Evolutionary conservation across 2,329 filamentous ascomycete species (phyloP), one percentile per base, ranked within the genome.

Genomic region (Zymoseptoria brevis): DNA sequence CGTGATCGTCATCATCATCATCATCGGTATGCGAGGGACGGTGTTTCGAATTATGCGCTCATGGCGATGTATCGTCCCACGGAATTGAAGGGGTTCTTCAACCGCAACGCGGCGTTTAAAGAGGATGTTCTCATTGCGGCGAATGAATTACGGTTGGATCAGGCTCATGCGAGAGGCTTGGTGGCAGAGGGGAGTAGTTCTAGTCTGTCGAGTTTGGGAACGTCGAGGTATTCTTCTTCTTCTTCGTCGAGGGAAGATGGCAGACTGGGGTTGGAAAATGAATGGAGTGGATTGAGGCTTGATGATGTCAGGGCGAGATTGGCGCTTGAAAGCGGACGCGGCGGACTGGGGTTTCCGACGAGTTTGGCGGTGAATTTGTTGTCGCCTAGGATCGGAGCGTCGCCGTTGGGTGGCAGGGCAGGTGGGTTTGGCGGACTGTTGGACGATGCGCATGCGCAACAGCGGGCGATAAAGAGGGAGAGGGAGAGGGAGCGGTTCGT

Each of bases 21-120:
- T n/a, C 50, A 51, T 13, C 16, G 50, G 26, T 29, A 29, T 8
- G 26, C 26, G 26, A 8, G 26, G 7, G 22, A 22, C 4, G 54
- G 54, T n/a, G 50, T 56, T 3, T 50, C 45, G 13, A 62, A 62
- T 45, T 45, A 60, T 29, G 21, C 51, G 8, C 58, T 58, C 30
- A 57, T 62, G 29, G 22, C 16, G 4, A 16, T 19, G 5, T 58
- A 55, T 54, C 53, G 60, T 53, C 29, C 53, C 1, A 29, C 55
- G 19, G 50, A 35, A 5, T 50, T 56, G 9, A 8, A 21, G 11
- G 54, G 57, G n/a, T 19, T 62, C 6, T 56, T 50, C 8, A n/a
- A 57, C 11, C 8, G 29, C 3, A 62, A 57, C n/a, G 41, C 22
- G 19, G 58, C 61, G 4, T 61, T 62, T n/a, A 30, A 53, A 5